A percentile compares a stretch with the other conserved stretches of the same genome.
These are phyloP conservation scores for Malassezia slooffiae DNA, from an alignment of 1,284 basidiomycete species.

Conservation along the genomic window DNA sequence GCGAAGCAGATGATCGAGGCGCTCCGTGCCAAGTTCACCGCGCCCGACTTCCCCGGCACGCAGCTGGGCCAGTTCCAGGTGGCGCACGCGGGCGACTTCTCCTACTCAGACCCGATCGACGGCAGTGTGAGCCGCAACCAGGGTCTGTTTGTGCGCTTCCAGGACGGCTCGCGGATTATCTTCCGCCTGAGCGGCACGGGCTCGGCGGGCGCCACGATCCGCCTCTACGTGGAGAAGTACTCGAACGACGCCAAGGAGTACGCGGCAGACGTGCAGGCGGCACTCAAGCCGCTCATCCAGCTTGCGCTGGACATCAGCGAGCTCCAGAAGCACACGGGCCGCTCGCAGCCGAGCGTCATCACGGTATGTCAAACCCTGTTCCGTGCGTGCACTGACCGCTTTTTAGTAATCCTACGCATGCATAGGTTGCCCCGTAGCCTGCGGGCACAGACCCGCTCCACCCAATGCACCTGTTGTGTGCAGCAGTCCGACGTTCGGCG, in stretches of 20 bases:
- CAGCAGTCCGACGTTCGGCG: too few relatives aligned
- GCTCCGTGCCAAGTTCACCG: constrained; percentile 62
- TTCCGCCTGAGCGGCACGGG: constrained; percentile 94
- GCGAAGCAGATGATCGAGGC: constrained; percentile 73
- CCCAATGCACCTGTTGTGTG: too few relatives aligned
- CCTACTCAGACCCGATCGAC: constrained; percentile 96
- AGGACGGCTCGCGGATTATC: constrained; percentile 82
- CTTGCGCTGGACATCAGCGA: constrained; percentile 71
- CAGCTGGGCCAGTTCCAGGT: constrained; percentile 62
- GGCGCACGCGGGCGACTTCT: constrained; percentile 70
- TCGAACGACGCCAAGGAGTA: constrained; percentile 69
- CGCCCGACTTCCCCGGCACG: constrained; percentile 50
- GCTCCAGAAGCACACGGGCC: constrained; percentile 73
- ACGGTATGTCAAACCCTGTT: constrained; percentile 49
- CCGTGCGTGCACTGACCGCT: too few relatives aligned
- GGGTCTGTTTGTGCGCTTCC: constrained; percentile 82
- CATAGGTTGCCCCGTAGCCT: too few relatives aligned
- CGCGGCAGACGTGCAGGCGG: constrained; percentile 66
- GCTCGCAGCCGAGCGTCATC: constrained; percentile 88
- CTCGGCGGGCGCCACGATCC: constrained; percentile 74
- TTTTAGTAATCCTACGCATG: too few relatives aligned
- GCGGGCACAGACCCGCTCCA: too few relatives aligned
- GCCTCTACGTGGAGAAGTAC: constrained; percentile 58
- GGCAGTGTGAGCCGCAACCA: constrained; percentile 85
- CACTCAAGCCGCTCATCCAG: constrained; percentile 86